Evolutionary conservation across 2,329 filamentous ascomycete species (phyloP).

Genomic region (Orbilia javanica): DNA sequence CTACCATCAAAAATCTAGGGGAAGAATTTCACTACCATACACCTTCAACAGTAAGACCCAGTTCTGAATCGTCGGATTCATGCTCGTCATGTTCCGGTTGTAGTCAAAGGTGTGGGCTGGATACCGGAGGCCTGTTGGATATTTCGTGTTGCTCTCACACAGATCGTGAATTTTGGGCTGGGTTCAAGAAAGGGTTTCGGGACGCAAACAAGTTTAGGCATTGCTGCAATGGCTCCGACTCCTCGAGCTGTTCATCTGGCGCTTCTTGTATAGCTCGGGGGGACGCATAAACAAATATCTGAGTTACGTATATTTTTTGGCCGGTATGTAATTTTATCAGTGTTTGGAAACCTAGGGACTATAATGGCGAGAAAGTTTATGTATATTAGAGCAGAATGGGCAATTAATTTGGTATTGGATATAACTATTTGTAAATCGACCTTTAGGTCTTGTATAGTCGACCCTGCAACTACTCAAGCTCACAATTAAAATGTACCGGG

Average conservation of each 20-base stretch:
- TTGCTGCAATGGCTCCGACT: neutral
- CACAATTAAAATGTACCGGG: too few relatives aligned
- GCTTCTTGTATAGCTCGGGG: neutral
- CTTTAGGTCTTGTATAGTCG: too few relatives aligned
- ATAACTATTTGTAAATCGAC: too few relatives aligned
- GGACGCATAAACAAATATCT: neutral
- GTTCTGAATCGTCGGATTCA: neutral
- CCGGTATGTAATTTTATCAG: neutral
- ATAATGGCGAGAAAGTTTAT: too few relatives aligned
- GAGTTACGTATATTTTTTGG: neutral
- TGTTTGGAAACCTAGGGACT: too few relatives aligned
- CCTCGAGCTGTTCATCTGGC: neutral
- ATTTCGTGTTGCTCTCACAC: slow-evolving; percentile 29
- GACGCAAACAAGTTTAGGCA: neutral
- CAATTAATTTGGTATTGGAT: too few relatives aligned
- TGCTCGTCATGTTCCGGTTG: too few relatives aligned
- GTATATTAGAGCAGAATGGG: too few relatives aligned
- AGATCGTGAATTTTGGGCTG: slow-evolving; percentile 5
- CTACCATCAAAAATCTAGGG: neutral
- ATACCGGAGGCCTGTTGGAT: slow-evolving; percentile 3
- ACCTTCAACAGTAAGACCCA: neutral
- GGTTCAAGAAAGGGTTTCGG: neutral
- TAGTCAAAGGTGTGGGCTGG: neutral
- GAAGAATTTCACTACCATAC: neutral
- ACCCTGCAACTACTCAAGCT: too few relatives aligned